phyloP scores from a whole-genome alignment of 108 stramenopile species.

The Cyclotella baltica region DNA sequence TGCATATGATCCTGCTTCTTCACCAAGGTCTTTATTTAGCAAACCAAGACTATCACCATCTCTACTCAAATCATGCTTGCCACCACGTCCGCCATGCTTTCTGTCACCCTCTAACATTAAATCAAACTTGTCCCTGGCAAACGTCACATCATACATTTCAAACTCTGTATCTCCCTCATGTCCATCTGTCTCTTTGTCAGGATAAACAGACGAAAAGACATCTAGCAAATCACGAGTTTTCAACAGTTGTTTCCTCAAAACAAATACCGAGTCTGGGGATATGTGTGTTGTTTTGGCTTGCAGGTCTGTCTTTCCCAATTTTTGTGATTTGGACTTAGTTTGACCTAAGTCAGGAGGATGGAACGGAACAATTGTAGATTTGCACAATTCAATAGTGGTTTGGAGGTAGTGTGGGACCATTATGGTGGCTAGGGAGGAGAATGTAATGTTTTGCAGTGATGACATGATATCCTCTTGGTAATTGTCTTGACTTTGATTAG shows the following conservation, averaged over 20 bases:
- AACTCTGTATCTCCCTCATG: slow-evolving; percentile 17
- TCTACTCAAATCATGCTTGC: not conserved
- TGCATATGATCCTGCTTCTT: not conserved
- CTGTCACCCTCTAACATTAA: slow-evolving; percentile 14
- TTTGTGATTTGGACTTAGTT: not conserved
- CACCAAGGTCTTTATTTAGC: not conserved
- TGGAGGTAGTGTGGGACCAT: slow-evolving; percentile 47
- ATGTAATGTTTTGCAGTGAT: slow-evolving; percentile 15
- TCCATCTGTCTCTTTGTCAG: not conserved
- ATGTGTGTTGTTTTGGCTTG: slow-evolving; percentile 8
- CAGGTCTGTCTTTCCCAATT: not conserved
- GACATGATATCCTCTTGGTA: not conserved
- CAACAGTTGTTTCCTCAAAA: slow-evolving; percentile 42
- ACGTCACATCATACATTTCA: slow-evolving; percentile 1
- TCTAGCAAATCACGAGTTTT: slow-evolving; percentile 53
- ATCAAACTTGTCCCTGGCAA: slow-evolving; percentile 9
- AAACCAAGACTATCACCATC: not conserved
- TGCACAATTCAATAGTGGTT: slow-evolving; percentile 43
- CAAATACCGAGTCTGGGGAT: slow-evolving; percentile 30
- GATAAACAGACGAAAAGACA: slow-evolving; percentile 52
- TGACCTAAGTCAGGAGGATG: not conserved
- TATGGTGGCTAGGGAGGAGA: slow-evolving; percentile 40
- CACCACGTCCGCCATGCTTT: not conserved
- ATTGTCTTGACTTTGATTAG: not conserved
- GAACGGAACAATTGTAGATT: slow-evolving; percentile 26